Evolutionary conservation across 1,284 basidiomycete species (phyloP).

Genomic region (Vanrija sp.): DNA sequence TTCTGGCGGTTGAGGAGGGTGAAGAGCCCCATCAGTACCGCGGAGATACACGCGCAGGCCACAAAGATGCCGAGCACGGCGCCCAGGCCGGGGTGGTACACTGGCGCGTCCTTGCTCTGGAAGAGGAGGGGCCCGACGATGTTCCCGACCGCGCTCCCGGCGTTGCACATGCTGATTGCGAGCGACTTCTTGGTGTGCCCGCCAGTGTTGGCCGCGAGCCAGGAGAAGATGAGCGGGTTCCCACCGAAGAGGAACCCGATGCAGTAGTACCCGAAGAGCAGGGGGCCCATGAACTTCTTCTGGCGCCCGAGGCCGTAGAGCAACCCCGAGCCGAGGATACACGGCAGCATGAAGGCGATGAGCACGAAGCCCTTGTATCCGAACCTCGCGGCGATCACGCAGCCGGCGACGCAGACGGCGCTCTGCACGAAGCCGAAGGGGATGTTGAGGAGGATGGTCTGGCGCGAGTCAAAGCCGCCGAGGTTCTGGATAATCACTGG

Average conservation of each 20-base stretch:
- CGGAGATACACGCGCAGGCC: slow-evolving; percentile 15
- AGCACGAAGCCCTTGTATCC: slow-evolving; percentile 29
- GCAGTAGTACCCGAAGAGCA: slow-evolving; percentile 20
- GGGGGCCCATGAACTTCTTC: slow-evolving; percentile 8
- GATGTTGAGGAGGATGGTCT: slow-evolving; percentile 40
- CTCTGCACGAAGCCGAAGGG: slow-evolving; percentile 37
- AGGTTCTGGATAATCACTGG: slow-evolving; percentile 38
- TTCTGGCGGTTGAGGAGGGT: slow-evolving; percentile 36
- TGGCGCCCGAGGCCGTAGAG: slow-evolving; percentile 30
- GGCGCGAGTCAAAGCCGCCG: slow-evolving; percentile 30
- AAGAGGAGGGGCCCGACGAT: slow-evolving; percentile 25
- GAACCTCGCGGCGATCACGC: slow-evolving; percentile 22
- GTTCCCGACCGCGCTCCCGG: slow-evolving; percentile 25
- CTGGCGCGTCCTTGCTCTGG: slow-evolving; percentile 17
- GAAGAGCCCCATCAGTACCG: slow-evolving; percentile 1
- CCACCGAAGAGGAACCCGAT: slow-evolving; percentile 36
- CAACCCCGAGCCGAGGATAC: slow-evolving; percentile 32
- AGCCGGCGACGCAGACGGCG: slow-evolving; percentile 13
- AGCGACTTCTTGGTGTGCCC: slow-evolving; percentile 43
- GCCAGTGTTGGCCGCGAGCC: slow-evolving; percentile 29
- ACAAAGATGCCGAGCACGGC: slow-evolving; percentile 34
- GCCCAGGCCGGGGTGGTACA: slow-evolving; percentile 29
- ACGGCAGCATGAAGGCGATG: slow-evolving; percentile 29
- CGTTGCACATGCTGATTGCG: slow-evolving; percentile 26
- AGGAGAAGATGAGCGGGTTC: slow-evolving; percentile 30